Evolutionary conservation across 257 asterid genomes (phyloP), one percentile per base, ranked within the genome.

Genomic region (Scutellaria galericulata): DNA sequence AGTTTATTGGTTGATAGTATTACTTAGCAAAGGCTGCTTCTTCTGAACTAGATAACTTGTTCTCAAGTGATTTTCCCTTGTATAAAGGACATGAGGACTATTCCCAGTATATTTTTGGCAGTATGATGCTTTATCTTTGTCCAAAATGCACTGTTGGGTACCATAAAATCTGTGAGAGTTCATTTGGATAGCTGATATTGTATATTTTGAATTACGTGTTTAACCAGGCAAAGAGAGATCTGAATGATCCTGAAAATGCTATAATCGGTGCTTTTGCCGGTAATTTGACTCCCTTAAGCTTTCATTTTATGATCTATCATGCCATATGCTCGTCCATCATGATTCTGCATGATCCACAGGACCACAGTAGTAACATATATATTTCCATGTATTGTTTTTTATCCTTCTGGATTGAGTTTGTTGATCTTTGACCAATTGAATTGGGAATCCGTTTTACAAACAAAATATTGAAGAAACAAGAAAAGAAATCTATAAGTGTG

Each of bases 231-330:
- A 86, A 80, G 84, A 94, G 99, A 81, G 99, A 94, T 68, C 82
- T 94, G 71, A 86, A 88, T 56, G 97, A 87, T 86, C 95, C 95
- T 64, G 99, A 94, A 78, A 94, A 85, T 83, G 97, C 99, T 50
- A 76, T 89, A 37, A 82, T 94, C 14, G 98, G 98, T 60, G 96
- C 98, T 48, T 94, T 94, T 84, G 94, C 98, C 40, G 98, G 99
- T 94, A 84, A 82, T 10, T 20, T 56, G 7, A 62, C 64, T 69
- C 66, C 80, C 69, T 66, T 9, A 64, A 72, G 71, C 70, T 54
- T 37, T 60, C 66, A 46, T 45, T 66, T 55, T 63, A 59, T 72
- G 61, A 44, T 61, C 60, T 55, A 6, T 55, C 69, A 42, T 35
- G 72, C 50, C 60, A 18, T 55, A 15, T 35, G 42, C 45, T 44